phyloP scores from a whole-genome alignment of 2,329 filamentous ascomycete species.

The Trichocomaceae sp. region DNA sequence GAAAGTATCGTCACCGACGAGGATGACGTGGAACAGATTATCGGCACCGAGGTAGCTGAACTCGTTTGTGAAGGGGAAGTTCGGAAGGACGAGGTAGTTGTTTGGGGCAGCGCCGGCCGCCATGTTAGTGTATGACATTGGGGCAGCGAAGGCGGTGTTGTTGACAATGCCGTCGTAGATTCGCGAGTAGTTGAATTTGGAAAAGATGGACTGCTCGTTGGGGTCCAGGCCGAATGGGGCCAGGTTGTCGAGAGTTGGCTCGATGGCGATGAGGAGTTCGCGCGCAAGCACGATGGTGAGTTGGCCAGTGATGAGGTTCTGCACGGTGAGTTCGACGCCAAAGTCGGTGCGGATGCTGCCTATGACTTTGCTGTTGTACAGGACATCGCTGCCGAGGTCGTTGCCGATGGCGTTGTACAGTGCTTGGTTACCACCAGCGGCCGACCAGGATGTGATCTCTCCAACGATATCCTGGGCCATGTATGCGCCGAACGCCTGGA shows the following conservation, averaged over 20 bases:
- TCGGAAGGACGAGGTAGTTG: constrained; percentile 17
- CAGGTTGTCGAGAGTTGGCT: constrained; percentile 32
- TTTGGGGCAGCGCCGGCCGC: constrained; percentile 44
- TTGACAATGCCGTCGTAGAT: constrained; percentile 32
- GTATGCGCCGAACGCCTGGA: constrained; percentile 6
- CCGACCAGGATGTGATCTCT: background rate
- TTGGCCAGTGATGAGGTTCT: constrained; percentile 21
- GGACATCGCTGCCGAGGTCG: constrained; percentile 34
- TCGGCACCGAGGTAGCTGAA: constrained; percentile 20
- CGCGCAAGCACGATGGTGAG: constrained; percentile 27
- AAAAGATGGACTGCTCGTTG: constrained; percentile 28
- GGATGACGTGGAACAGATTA: constrained; percentile 19
- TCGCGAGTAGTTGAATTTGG: constrained; percentile 28
- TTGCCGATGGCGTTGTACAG: constrained; percentile 37
- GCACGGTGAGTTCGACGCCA: constrained; percentile 28
- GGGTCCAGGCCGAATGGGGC: constrained; percentile 29
- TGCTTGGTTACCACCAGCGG: constrained; percentile 30
- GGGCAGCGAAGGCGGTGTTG: constrained; percentile 24
- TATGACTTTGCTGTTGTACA: constrained; percentile 33
- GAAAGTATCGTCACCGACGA: constrained; percentile 17
- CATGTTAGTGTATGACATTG: constrained; percentile 19
- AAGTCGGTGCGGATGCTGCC: constrained; percentile 13
- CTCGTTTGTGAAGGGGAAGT: constrained; percentile 16
- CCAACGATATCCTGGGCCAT: constrained; percentile 7
- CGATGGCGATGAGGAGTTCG: constrained; percentile 34